These are phyloP conservation scores for Leccinum proliferum DNA, from an alignment of 1,284 basidiomycete genomes.

Conservation along the genomic window DNA sequence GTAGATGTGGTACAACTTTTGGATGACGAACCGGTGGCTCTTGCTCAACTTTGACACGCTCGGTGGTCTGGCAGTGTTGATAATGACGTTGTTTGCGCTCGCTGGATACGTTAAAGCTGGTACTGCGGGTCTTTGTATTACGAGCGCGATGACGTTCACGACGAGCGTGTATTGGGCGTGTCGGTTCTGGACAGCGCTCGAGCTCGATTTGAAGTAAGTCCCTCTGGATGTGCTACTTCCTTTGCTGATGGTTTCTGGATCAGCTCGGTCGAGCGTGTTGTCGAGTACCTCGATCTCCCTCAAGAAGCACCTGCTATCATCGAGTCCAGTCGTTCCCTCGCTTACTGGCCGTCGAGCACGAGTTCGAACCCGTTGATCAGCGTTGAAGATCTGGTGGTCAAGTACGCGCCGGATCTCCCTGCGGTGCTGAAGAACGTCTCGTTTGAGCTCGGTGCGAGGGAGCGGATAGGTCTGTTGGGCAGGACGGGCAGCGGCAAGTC, in stretches of 20 bases:
- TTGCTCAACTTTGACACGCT: constrained; percentile 73
- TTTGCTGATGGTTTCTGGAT: constrained; percentile 61
- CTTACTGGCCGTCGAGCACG: constrained; percentile 83
- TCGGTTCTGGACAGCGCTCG: constrained; percentile 50
- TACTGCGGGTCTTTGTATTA: constrained; percentile 81
- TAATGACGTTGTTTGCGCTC: constrained; percentile 74
- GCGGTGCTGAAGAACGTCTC: constrained; percentile 76
- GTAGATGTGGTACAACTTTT: constrained; percentile 72
- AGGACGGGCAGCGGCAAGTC: constrained; percentile 79
- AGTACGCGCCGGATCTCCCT: constrained; percentile 82
- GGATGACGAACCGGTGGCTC: constrained; percentile 82
- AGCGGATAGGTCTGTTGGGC: constrained; percentile 70
- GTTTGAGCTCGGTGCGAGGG: constrained; percentile 55
- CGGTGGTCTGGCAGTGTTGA: constrained; percentile 56
- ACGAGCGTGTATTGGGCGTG: constrained; percentile 65
- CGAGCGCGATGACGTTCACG: constrained; percentile 65
- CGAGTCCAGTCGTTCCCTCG: constrained; percentile 63
- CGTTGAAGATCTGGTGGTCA: constrained; percentile 73
- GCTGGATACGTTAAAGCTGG: constrained; percentile 64
- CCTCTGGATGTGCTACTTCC: neutral
- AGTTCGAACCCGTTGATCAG: constrained; percentile 44
- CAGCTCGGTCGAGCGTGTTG: constrained; percentile 80
- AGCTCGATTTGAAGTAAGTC: constrained; percentile 30
- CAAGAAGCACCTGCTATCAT: constrained; percentile 78
- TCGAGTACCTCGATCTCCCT: constrained; percentile 86